Conservation (phyloP, 768 basidiomycete species). For the Boletus huronensis region DNA sequence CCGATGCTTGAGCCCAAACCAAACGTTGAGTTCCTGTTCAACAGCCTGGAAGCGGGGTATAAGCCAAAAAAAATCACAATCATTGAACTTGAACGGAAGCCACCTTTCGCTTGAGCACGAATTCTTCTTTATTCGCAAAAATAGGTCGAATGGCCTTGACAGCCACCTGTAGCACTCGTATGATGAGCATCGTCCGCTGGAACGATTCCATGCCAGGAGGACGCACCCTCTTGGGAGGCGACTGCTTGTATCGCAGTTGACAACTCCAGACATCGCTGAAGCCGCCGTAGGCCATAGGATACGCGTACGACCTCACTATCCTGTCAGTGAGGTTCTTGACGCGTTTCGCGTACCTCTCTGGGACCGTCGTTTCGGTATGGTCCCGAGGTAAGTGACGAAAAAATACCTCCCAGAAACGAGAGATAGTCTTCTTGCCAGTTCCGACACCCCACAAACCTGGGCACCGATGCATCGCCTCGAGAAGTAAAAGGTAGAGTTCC, state of each 20-base stretch:
- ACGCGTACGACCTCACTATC: conserved; percentile 10
- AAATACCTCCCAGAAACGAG: background rate
- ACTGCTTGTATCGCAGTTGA: background rate
- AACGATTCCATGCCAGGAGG: background rate
- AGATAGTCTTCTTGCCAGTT: background rate
- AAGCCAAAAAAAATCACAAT: conserved; percentile 2
- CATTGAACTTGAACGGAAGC: background rate
- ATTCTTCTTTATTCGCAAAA: background rate
- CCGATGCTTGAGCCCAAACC: conserved; percentile 26
- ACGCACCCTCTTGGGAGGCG: conserved; percentile 12
- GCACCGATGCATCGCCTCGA: background rate
- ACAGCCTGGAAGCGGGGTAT: conserved; percentile 18
- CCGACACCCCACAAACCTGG: background rate
- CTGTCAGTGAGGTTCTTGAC: conserved; percentile 15
- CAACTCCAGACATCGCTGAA: conserved; percentile 33
- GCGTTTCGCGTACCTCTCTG: background rate
- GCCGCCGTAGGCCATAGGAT: conserved; percentile 28
- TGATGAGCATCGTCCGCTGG: background rate
- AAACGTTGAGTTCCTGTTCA: conserved; percentile 29
- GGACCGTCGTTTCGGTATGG: background rate
- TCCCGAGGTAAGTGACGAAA: background rate
- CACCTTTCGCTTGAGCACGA: conserved; percentile 17
- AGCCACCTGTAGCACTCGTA: conserved; percentile 18
- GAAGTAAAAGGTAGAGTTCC: no score
- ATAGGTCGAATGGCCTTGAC: conserved; percentile 24